Percentiles rank a stretch among this genome's conserved stretches.
Conservation (phyloP, 345 rosid genomes). For the Syzygium oleosum region DNA sequence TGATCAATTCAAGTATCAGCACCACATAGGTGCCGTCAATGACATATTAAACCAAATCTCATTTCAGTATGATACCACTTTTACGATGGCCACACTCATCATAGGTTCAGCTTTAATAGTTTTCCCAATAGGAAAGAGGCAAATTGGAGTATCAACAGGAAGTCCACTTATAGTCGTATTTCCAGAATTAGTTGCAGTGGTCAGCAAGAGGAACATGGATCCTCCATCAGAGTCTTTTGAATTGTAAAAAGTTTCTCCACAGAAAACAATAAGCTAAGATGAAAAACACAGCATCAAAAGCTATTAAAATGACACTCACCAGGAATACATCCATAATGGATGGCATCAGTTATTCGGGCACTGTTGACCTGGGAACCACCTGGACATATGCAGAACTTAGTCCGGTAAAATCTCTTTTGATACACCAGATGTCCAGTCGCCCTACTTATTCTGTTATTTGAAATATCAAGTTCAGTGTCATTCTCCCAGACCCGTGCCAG, state of each 20-base stretch:
- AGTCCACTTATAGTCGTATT: neutral
- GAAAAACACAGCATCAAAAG: neutral
- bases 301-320: constrained; percentile 32
- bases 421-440: constrained; percentile 76
- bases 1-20: neutral
- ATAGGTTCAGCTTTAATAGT: neutral
- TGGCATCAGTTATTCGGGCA: constrained; percentile 94
- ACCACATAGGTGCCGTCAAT: neutral
- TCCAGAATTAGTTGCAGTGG: neutral
- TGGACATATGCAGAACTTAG: constrained; percentile 93
- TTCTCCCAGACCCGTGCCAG: constrained; percentile 96
- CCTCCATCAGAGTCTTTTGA: neutral
- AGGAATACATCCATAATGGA: constrained; percentile 95
- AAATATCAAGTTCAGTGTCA: constrained; percentile 83
- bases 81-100: neutral
- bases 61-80: neutral
- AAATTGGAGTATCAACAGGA: neutral
- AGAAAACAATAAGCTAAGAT: neutral
- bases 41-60: neutral
- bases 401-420: constrained; percentile 85
- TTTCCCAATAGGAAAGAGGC: neutral
- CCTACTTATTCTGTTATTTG: constrained; percentile 78
- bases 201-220: neutral
- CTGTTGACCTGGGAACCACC: constrained; percentile 99
- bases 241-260: neutral